Evolutionary conservation across 2,329 filamentous ascomycete species (phyloP), one percentile per base, ranked within the genome.

Genomic region (Alternaria sp.): DNA sequence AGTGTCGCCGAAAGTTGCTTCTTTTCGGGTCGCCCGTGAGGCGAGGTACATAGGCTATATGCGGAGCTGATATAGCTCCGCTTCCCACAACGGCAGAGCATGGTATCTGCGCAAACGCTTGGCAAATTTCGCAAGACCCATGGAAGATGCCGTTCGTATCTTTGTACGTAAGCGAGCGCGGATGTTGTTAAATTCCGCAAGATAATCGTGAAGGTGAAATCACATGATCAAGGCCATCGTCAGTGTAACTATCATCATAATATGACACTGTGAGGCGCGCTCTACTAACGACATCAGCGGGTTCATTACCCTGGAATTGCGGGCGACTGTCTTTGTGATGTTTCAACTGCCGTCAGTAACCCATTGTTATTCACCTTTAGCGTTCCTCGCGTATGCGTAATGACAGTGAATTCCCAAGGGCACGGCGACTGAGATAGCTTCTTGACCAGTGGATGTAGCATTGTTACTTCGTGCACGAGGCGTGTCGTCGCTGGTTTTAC

Each of bases 31-130:
- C 49, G 50, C 51, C 47, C 46, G 56, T 47, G 63, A 56, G 65
- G 63, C 57, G 63, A 59, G 45, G 45, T 54, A 67, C 55, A 65
- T 56, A 59, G 63, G 30, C 65, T 67, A 67, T 63, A 61, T 65
- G 63, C 49, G 54, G 55, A 64, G 57, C 63, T 67, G 60, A 65
- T 67, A 67, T 65, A 62, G 55, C 60, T 47, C 55, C 60, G 44
- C 47, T 59, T 47, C 59, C 56, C 23, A 58, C 26, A 60, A 44
- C 25, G 46, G 53, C 30, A 47, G 18, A 25, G 43, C 60, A 50
- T 21, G 46, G 45, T 49, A 41, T 37, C 30, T 30, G 57, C 51
- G 20, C 51, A 54, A 33, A 51, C 28, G 23, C 45, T 57, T 57
- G 30, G 43, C 18, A 21, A 37, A 18, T 11, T 44, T 41, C 21